These are phyloP conservation scores for Beauveria scarabaeidicola DNA, from an alignment of 2,329 filamentous ascomycete species.

Conservation along the genomic window DNA sequence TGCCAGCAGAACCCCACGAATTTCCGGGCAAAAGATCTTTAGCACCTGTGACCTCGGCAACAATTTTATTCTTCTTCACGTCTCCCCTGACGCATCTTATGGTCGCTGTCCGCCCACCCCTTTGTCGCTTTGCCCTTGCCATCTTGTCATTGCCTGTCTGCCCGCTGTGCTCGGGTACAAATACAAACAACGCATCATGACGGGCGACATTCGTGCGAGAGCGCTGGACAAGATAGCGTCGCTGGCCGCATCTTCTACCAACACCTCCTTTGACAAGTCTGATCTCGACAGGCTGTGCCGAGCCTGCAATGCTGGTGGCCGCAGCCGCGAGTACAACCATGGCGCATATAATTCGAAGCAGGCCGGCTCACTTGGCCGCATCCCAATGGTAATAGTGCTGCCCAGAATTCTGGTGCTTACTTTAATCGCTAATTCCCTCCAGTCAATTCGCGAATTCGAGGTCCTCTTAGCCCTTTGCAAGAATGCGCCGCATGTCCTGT, in stretches of 20 bases:
- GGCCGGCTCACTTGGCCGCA: conserved; percentile 37
- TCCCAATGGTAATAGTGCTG: conserved; percentile 50
- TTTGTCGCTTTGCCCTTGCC: not conserved
- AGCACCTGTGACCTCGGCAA: conserved; percentile 11
- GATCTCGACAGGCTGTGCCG: conserved; percentile 55
- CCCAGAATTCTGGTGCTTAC: too few relatives aligned
- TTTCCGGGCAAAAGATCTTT: not conserved
- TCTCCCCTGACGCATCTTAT: not conserved
- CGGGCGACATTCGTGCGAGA: conserved; percentile 50
- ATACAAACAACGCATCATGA: conserved; percentile 26
- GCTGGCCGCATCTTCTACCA: conserved; percentile 48
- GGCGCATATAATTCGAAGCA: conserved; percentile 33
- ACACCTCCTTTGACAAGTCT: conserved; percentile 49
- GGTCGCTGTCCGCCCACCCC: not conserved
- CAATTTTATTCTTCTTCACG: conserved; percentile 2
- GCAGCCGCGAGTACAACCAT: conserved; percentile 37
- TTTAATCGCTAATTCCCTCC: conserved; percentile 7
- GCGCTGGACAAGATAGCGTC: conserved; percentile 58
- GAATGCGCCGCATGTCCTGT: conserved; percentile 68
- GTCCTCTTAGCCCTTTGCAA: conserved; percentile 86
- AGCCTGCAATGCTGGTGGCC: conserved; percentile 43
- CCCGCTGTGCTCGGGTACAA: not conserved
- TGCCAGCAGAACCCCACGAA: not conserved
- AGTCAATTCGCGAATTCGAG: conserved; percentile 87
- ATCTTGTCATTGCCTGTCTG: not conserved